Evolutionary conservation across 495 filamentous ascomycete species (phyloP), one percentile per base, ranked within the genome.

Genomic region (Diplogelasinospora grovesii): DNA sequence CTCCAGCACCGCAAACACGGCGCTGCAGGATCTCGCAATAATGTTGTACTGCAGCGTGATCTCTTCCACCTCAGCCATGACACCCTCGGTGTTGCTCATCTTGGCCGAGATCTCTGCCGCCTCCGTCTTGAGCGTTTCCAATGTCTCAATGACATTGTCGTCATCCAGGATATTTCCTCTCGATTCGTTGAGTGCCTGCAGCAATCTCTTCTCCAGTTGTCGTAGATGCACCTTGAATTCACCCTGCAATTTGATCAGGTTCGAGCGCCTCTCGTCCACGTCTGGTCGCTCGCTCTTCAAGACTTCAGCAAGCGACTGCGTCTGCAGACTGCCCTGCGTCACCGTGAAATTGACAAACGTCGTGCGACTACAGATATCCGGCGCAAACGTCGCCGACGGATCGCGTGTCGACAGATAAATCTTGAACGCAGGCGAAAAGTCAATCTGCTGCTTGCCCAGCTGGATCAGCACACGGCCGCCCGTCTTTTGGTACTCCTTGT

Each of bases 321-420:
- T 96, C 62, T 95, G 90, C 56, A 99, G 72, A 71, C 90, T 96
- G 74, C 92, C 96, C 60, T 96, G 90, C 6, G 92, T 99, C 39
- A 99, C 89, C 2, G 92, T 97, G 54, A 99, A 99, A 62, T 99
- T 99, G 72, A 99, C 92, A 63, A 99, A 93, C 0, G 92, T 99
- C 9, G 92, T 96, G 42, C 92, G 78, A 73, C 86, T 93, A 78
- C 93, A 99, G 33, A 99, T 83, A 65, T 99, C 92, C 3, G 92
- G 92, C n/a, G 92, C 81, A 64, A 99, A 99, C 7, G 81, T 83
- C 5, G 92, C 92, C 33, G 92, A 97, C 3, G 92, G 92, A 72
- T 99, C 93, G 50, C 89, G 73, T 2, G 92, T 99, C 1, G 89
- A 95, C 37, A 99, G 69, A 65, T 90, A 99, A 25, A 99, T 74